These are phyloP conservation scores for Mortierella antarctica DNA, from an alignment of 192 early-diverging fungal genomes.

Conservation along the genomic window DNA sequence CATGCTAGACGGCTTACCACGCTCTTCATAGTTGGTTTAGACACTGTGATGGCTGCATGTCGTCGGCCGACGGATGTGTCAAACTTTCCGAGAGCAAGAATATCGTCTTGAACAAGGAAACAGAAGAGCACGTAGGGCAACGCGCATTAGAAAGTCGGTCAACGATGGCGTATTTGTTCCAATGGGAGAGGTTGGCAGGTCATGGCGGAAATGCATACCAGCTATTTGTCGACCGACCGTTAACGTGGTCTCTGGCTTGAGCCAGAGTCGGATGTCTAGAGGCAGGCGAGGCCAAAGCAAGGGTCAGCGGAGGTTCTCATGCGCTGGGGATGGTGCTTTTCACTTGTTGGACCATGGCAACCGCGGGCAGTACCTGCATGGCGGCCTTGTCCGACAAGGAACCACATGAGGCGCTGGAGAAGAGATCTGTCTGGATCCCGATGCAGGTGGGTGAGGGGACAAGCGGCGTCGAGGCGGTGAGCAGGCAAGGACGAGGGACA, in stretches of 20 bases:
- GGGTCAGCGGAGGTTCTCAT: too few relatives aligned
- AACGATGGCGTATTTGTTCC: not conserved
- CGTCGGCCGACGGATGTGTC: conserved; percentile 38
- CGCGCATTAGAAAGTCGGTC: not conserved
- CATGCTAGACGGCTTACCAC: conserved; percentile 15
- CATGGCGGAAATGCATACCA: not conserved
- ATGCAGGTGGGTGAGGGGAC: not conserved
- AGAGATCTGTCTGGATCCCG: not conserved
- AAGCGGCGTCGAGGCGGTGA: not conserved
- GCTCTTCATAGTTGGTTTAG: conserved; percentile 27
- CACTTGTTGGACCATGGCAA: too few relatives aligned
- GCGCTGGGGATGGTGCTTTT: too few relatives aligned
- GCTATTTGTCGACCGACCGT: conserved; percentile 27
- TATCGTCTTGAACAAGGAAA: conserved; percentile 9
- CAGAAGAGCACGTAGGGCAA: not conserved
- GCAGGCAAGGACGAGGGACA: not conserved
- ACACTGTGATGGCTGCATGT: conserved; percentile 23
- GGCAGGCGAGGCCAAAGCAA: too few relatives aligned
- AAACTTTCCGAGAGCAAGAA: conserved; percentile 12
- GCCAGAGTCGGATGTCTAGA: conserved; percentile 39
- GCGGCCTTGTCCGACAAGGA: conserved; percentile 23
- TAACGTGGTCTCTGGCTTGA: conserved; percentile 45
- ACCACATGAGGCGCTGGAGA: conserved; percentile 30
- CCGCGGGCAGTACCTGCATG: conserved; percentile 18
- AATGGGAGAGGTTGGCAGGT: not conserved